Percentiles rank a stretch among this genome's conserved stretches.
Evolutionary conservation across 306 rosid genomes (phyloP).

Genomic region (Cajanus cajan): DNA sequence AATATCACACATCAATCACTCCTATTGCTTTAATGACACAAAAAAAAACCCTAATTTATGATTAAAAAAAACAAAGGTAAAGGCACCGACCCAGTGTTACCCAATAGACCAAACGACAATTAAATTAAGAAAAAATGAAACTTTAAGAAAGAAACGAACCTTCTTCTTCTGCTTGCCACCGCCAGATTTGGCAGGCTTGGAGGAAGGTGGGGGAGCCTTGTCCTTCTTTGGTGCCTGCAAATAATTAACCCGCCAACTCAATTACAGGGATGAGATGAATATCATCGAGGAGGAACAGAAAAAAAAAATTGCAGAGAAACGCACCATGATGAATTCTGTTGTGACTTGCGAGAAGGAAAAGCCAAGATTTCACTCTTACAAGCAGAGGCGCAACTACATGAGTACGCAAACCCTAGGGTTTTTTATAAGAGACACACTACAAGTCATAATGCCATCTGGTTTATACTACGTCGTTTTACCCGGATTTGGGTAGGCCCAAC

Average conservation of each 20-base stretch:
- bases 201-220: slow-evolving; percentile 72
- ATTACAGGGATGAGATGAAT: background rate
- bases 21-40: background rate
- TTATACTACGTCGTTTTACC: slow-evolving; percentile 8
- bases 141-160: slow-evolving; percentile 28
- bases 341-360: background rate
- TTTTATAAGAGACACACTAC: background rate
- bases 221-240: slow-evolving; percentile 82
- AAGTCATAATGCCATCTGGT: too few relatives aligned
- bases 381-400: slow-evolving; percentile 26
- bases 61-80: background rate
- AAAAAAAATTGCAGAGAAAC: background rate
- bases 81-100: background rate
- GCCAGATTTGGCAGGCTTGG: slow-evolving; percentile 74
- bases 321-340: slow-evolving; percentile 5
- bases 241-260: background rate
- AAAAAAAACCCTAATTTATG: background rate
- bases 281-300: background rate
- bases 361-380: background rate
- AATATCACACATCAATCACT: background rate
- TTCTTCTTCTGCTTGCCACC: slow-evolving; percentile 90
- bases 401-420: slow-evolving; percentile 15
- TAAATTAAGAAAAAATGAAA: background rate
- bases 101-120: background rate
- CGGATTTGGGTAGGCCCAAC: background rate